Conservation (phyloP, 306 rosid genomes). For the Hippophae rhamnoides region DNA sequence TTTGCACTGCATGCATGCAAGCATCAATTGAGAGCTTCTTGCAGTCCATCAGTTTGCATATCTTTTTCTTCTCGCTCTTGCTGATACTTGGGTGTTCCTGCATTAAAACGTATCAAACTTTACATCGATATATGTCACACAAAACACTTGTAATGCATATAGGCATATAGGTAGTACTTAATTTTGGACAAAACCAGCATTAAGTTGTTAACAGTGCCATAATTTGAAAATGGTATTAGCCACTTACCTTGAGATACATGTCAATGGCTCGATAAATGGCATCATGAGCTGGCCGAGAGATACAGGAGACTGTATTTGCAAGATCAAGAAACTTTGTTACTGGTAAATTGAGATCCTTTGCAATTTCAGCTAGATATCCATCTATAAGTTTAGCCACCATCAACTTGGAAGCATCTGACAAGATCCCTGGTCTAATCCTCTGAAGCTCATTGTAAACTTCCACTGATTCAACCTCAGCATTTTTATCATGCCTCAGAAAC, state of each 20-base stretch:
- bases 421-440: constrained; percentile 50
- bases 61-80: constrained; percentile 78
- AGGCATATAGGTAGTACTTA: background rate
- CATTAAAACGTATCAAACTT: constrained; percentile 11
- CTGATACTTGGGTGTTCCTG: constrained; percentile 82
- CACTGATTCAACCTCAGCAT: constrained; percentile 45
- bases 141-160: background rate
- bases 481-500: constrained; percentile 53
- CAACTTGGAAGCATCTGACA: constrained; percentile 85
- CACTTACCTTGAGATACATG: constrained; percentile 80
- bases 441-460: constrained; percentile 37
- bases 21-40: constrained; percentile 80
- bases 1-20: constrained; percentile 85
- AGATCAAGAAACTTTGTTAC: constrained; percentile 58
- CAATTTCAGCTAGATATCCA: constrained; percentile 77
- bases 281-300: constrained; percentile 74
- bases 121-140: constrained; percentile 1
- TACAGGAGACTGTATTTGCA: constrained; percentile 56
- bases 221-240: background rate
- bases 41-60: constrained; percentile 96
- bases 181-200: background rate
- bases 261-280: constrained; percentile 88
- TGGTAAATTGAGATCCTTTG: constrained; percentile 70
- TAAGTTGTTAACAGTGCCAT: background rate
- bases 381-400: constrained; percentile 89